Percentiles rank a stretch among this genome's conserved stretches.
Conservation (phyloP, 352 stramenopile genomes). For the Globisporangium emineosum region DNA sequence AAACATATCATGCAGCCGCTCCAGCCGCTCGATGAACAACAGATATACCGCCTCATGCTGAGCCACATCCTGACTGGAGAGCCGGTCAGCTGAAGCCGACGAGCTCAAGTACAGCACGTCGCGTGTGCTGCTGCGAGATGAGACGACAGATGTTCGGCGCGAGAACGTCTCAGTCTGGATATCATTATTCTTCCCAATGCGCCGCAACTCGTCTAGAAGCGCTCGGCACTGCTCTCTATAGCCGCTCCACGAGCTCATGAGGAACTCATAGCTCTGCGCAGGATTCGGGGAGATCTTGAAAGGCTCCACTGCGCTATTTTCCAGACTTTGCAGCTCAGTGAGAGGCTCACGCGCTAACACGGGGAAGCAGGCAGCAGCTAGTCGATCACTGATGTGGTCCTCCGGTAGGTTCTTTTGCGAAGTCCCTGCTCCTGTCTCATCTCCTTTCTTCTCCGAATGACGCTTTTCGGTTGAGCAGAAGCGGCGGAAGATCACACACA, state of each 20-base stretch:
- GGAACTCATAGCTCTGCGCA: conserved; percentile 49
- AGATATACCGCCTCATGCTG: conserved; percentile 55
- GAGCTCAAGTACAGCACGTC: conserved; percentile 58
- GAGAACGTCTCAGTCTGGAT: conserved; percentile 48
- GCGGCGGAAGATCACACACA: conserved; percentile 60
- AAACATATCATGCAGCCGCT: conserved; percentile 37
- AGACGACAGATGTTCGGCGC: conserved; percentile 13
- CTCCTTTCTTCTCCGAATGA: background rate
- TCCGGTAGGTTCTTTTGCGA: background rate
- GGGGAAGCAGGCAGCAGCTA: conserved; percentile 61
- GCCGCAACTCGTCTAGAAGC: conserved; percentile 57
- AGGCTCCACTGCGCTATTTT: conserved; percentile 27
- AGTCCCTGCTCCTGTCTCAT: conserved; percentile 5
- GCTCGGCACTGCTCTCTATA: conserved; percentile 44
- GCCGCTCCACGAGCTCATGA: conserved; percentile 50
- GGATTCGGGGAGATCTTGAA: conserved; percentile 40
- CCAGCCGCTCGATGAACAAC: conserved; percentile 52
- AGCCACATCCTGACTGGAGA: conserved; percentile 69
- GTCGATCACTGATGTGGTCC: conserved; percentile 55
- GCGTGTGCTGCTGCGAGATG: conserved; percentile 13
- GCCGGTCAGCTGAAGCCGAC: conserved; percentile 27
- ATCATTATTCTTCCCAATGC: conserved; percentile 61
- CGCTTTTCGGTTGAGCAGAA: conserved; percentile 49
- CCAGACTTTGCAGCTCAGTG: conserved; percentile 33
- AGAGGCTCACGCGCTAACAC: conserved; percentile 48